Evolutionary conservation across 2,329 filamentous ascomycete species (phyloP).

Genomic region (Thyridium curvatum): DNA sequence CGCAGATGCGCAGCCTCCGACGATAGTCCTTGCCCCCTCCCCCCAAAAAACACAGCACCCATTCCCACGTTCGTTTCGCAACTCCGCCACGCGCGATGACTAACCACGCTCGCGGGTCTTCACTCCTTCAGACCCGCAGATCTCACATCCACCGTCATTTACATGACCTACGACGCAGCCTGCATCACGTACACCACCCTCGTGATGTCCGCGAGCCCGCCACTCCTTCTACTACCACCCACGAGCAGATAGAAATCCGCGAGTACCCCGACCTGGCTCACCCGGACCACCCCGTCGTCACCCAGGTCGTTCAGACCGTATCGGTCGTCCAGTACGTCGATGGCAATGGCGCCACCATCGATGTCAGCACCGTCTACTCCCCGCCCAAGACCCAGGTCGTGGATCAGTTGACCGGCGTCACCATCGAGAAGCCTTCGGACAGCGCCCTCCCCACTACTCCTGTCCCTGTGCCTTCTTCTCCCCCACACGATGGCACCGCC

Average conservation of each 20-base stretch:
- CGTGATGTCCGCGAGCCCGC: slow-evolving; percentile 18
- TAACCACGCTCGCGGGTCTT: slow-evolving; percentile 37
- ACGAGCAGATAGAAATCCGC: no score
- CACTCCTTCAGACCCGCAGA: slow-evolving; percentile 40
- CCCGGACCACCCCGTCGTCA: slow-evolving; percentile 24
- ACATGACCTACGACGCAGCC: slow-evolving; percentile 20
- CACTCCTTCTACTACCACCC: background rate
- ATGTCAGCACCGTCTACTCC: slow-evolving; percentile 32
- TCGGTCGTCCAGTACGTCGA: slow-evolving; percentile 49
- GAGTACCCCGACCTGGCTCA: slow-evolving; percentile 6
- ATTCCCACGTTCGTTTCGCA: slow-evolving; percentile 13
- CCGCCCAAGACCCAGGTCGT: slow-evolving; percentile 30
- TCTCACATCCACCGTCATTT: slow-evolving; percentile 24
- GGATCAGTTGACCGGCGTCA: slow-evolving; percentile 27
- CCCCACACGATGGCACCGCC: slow-evolving; percentile 12
- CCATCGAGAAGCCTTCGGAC: slow-evolving; percentile 17
- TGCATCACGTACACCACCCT: slow-evolving; percentile 14
- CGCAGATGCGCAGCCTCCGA: background rate
- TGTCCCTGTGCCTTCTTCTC: background rate
- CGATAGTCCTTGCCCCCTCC: background rate
- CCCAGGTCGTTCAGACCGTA: slow-evolving; percentile 45
- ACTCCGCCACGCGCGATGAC: slow-evolving; percentile 37
- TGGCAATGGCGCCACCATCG: slow-evolving; percentile 35
- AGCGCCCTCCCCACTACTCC: slow-evolving; percentile 2
- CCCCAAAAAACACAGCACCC: slow-evolving; percentile 1